A percentile compares a stretch with the other conserved stretches of the same genome.
These are phyloP conservation scores for Leccinum solheimii DNA, from an alignment of 1,284 basidiomycete species.

Conservation along the genomic window DNA sequence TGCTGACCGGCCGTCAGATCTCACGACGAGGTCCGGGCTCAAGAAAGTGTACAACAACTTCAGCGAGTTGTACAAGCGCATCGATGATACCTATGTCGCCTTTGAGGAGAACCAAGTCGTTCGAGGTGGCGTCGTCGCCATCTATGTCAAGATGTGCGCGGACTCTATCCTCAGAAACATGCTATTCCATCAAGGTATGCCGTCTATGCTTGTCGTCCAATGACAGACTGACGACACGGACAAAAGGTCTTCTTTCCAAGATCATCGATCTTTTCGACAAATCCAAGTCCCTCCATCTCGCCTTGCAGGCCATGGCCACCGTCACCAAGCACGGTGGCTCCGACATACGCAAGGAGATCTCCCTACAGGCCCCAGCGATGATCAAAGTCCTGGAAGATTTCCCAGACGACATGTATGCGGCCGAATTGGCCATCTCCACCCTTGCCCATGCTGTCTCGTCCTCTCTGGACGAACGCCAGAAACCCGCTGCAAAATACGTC, in stretches of 20 bases:
- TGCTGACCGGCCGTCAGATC: conserved; percentile 39
- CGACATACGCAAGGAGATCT: conserved; percentile 49
- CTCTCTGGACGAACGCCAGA: conserved; percentile 40
- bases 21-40: conserved; percentile 53
- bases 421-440: conserved; percentile 49
- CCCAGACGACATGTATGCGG: conserved; percentile 48
- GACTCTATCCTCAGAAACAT: conserved; percentile 58
- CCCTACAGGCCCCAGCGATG: conserved; percentile 41
- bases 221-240: not conserved
- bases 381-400: conserved; percentile 46
- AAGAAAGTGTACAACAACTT: conserved; percentile 61
- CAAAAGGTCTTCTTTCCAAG: conserved; percentile 50
- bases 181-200: conserved; percentile 50
- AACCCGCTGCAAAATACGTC: conserved; percentile 35
- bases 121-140: conserved; percentile 53
- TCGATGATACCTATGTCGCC: conserved; percentile 44
- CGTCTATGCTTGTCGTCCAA: not conserved
- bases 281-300: conserved; percentile 47
- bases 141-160: conserved; percentile 60
- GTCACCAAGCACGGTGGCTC: conserved; percentile 60
- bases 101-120: conserved; percentile 41
- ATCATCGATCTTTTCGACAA: conserved; percentile 52
- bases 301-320: conserved; percentile 51
- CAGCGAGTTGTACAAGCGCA: conserved; percentile 44
- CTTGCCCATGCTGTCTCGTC: conserved; percentile 51